Base-by-base conservation (phyloP, 306 rosid species). In the Cyclanthera cordifolia region DNA sequence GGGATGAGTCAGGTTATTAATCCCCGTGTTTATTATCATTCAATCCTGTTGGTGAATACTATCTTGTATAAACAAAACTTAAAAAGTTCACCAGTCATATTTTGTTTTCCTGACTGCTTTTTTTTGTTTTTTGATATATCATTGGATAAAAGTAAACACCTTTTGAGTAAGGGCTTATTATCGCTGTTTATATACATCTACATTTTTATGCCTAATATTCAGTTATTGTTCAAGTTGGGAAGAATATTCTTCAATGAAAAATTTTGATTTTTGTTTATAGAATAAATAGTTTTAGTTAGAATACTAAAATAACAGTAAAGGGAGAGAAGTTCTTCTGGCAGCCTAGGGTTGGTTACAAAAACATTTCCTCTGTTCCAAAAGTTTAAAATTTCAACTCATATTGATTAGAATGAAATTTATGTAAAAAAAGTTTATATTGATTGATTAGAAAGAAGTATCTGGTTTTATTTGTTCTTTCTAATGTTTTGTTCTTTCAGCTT, bases 1-100 rank as follows among this genome's bases (percentile, higher is more conserved):
- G 98, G 98, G 75, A 84, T 89, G 96, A 87, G 96, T 64, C 98
- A 92, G 96, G 96, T 91, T 27, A 70, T 46, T 65, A 7, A 59
- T 59, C 59, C 20, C 4, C 48, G 8, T 53, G 2, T n/a, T 27
- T 23, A 2, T 34, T 32, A 30, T 63, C 55, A 28, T 63, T 52
- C 53, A 13, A 49, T 68, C 39, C 21, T 13, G 27, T 53, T 69
- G 69, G 72, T 51, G 27, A 15, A 20, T 14, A 3, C 48, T 21
- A 21, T 21, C 50, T 64, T 64, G 27, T 19, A 43, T 19, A 64
- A 34, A 34, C 5, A 34, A 34, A 34, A 58, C 45, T 58, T 64
- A 51, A 60, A 12, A 14, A 32, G 30, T 19, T 39, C 17, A 8
- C 27, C 2, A 9, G 28, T 5, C 12, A 64, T 19, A 39, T 41